Conservation (phyloP, 176 grass and related monocot species). For the Cymbopogon citratus region DNA sequence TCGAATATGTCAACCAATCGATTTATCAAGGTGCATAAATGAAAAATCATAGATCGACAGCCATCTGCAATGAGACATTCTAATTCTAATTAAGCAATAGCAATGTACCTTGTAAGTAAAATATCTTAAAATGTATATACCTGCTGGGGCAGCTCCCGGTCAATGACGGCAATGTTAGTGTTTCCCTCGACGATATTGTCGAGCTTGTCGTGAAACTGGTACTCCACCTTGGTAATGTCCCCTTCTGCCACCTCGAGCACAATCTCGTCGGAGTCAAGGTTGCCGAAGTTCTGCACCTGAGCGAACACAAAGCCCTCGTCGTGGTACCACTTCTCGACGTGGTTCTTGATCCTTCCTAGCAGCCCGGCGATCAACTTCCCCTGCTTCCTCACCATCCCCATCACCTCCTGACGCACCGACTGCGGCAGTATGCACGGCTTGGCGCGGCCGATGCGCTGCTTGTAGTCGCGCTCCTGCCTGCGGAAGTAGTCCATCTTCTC, state of each 20-base stretch:
- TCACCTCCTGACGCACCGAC: slow-evolving; percentile 53
- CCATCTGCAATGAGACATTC: neutral
- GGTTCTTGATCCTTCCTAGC: slow-evolving; percentile 73
- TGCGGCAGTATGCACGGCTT: slow-evolving; percentile 57
- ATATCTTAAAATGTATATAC: slow-evolving; percentile 23
- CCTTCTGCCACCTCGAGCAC: slow-evolving; percentile 82
- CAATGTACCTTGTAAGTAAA: neutral
- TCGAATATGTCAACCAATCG: neutral
- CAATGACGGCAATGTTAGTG: slow-evolving; percentile 56
- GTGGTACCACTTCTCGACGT: slow-evolving; percentile 85
- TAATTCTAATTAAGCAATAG: neutral
- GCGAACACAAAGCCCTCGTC: slow-evolving; percentile 82
- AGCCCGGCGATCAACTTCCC: slow-evolving; percentile 60
- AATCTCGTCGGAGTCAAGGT: slow-evolving; percentile 67
- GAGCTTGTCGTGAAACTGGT: slow-evolving; percentile 86
- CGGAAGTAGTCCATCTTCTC: slow-evolving; percentile 86
- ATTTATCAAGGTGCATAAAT: neutral
- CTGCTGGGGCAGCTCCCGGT: slow-evolving; percentile 70
- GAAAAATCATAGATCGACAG: neutral
- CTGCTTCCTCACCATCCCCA: slow-evolving; percentile 56
- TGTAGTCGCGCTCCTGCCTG: slow-evolving; percentile 79
- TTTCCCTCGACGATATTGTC: slow-evolving; percentile 76
- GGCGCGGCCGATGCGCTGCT: slow-evolving; percentile 47
- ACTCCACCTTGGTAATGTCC: slow-evolving; percentile 69
- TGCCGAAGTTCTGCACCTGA: slow-evolving; percentile 75